Evolutionary conservation across 1,139 yeast species (phyloP).

Genomic region (Diutina siamensis): DNA sequence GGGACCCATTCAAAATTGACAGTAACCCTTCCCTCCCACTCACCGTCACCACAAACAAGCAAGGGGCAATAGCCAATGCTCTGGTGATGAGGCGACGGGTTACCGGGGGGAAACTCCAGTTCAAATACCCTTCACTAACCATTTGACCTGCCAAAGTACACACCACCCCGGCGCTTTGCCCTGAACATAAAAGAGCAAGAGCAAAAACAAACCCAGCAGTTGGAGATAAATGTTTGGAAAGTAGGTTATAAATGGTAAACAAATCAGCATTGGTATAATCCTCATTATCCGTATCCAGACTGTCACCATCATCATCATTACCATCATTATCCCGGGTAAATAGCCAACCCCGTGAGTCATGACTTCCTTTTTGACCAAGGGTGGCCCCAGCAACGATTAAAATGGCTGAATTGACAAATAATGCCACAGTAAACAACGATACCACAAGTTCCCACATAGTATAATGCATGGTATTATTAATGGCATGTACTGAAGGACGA

Average conservation of each 20-base stretch:
- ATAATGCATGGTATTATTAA: conserved; percentile 55
- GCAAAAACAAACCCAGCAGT: conserved; percentile 70
- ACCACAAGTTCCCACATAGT: conserved; percentile 68
- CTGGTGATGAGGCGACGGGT: conserved; percentile 61
- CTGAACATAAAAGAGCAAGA: conserved; percentile 63
- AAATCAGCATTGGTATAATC: conserved; percentile 48
- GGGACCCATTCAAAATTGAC: conserved; percentile 60
- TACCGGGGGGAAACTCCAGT: conserved; percentile 74
- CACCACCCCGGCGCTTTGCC: conserved; percentile 77
- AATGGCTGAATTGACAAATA: conserved; percentile 72
- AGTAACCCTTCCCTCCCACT: conserved; percentile 59
- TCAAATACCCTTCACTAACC: conserved; percentile 69
- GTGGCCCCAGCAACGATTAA: conserved; percentile 62
- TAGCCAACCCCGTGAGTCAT: conserved; percentile 17
- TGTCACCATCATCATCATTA: neutral
- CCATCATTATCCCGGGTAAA: neutral
- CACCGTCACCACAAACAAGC: conserved; percentile 46
- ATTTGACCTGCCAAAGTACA: conserved; percentile 85
- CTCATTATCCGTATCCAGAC: neutral
- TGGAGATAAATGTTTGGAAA: conserved; percentile 48
- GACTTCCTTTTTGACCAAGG: conserved; percentile 25
- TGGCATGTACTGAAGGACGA: conserved; percentile 62
- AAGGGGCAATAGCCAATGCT: conserved; percentile 61
- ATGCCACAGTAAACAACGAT: conserved; percentile 60
- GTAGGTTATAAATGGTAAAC: conserved; percentile 52